Base-by-base conservation (phyloP, 257 asterid genomes). In the Nicotiana sylvestris region DNA sequence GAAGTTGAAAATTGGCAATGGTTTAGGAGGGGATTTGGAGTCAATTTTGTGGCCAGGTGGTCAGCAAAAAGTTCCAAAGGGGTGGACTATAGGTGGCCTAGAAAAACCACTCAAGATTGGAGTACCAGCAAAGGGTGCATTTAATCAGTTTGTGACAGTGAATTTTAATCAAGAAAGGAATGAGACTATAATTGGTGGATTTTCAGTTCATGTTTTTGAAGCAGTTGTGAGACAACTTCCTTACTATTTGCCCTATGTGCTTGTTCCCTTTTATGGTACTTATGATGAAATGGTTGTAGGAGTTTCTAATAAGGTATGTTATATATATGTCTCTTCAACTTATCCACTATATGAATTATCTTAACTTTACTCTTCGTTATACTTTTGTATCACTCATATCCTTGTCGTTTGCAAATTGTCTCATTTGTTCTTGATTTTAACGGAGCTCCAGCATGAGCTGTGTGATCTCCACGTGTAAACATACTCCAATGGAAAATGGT, bases 31-130 rank as follows among this genome's bases (percentile, higher is more conserved):
- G 32, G 85, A 65, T 11, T 27, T 91, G 82, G 82, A 83, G 66
- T 82, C 88, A n/a, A 82, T 93, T 64, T 85, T 78, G 77, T 93
- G 95, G 97, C 95, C 95, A 2, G 97, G 97, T 4, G 91, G 91
- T 6, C 83, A 67, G 57, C 83, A 25, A 27, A 70, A 56, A 1
- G 86, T 83, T 60, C 97, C 97, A 2, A 83, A 55, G 49, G 93
- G 92, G 55, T 81, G 80, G 89, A 68, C 85, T 51, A 18, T 85
- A 17, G 91, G 90, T 5, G 85, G 89, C 82, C 51, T 58, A 5
- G 89, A 88, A 66, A 85, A 78, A 35, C 93, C 92, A 46, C 29
- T 92, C 81, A 89, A 56, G 77, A 87, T 91, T 32, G 97, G 93
- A 0, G 90, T 92, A 18, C 97, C 97, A 0, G 91, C 92, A 0